Evolutionary conservation across 352 stramenopile species (phyloP), one percentile per base, ranked within the genome.

Genomic region (Globisporangium paddicum): DNA sequence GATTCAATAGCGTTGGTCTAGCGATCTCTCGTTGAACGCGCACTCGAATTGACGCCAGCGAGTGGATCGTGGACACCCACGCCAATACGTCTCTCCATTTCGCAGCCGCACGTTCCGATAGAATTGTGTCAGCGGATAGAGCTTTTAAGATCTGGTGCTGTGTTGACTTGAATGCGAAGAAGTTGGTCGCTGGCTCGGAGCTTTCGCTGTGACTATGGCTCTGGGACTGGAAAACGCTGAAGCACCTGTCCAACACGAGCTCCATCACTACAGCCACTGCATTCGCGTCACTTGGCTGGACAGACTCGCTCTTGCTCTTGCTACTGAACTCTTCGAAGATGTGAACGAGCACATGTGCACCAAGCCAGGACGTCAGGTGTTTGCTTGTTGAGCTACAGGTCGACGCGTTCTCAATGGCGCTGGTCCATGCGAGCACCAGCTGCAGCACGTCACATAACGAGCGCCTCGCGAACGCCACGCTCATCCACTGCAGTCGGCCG

Each of bases 161-260:
- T 16, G 23, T 47, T 18, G 68, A 34, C 62, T 79, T 79, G 66
- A 85, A 90, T 1, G 69, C 63, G 44, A 90, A 87, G 55, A 90
- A 84, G 0, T 67, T 77, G 5, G 68, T 62, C 1, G 64, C 69
- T 21, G 55, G 55, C 40, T 82, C 69, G 1, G 68, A 58, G 7
- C 63, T 37, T 28, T 60, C 52, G 5, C 62, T 28, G 0, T 38
- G 46, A 16, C 8, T 56, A n/a, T 90, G 73, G 16, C 51, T 60
- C 34, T 82, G 63, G 26, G 75, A 75, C 11, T 83, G 70, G 55
- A 83, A 88, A 2, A 83, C 67, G 13, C 69, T 35, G 14, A 89
- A 63, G 48, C 80, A 87, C 1, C 49, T 64, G 23, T 79, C 71
- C 14, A 77, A 44, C 4, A 75, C 35, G 19, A 64, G 56, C n/a